phyloP scores from a whole-genome alignment of 2,329 filamentous ascomycete genomes.

The Colletotrichum salicis region DNA sequence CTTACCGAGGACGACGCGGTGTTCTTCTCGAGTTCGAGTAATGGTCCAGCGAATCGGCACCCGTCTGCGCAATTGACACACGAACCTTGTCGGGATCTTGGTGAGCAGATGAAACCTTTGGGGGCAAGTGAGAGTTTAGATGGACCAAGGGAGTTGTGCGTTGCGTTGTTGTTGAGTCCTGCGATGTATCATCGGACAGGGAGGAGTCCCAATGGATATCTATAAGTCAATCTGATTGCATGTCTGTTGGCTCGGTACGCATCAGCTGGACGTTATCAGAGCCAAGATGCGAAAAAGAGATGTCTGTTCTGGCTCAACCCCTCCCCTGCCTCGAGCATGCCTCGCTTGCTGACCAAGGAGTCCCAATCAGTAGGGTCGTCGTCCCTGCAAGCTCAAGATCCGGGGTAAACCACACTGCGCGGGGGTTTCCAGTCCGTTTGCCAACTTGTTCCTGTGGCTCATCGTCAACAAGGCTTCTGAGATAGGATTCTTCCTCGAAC shows the following conservation, averaged over 20 bases:
- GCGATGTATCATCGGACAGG: not conserved
- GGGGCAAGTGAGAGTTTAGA: not conserved
- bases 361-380: not conserved
- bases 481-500: not conserved
- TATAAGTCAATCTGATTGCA: not conserved
- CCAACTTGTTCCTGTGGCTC: no score
- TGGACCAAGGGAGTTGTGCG: not conserved
- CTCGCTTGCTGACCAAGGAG: not conserved
- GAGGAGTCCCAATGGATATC: not conserved
- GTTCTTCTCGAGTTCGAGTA: not conserved
- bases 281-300: not conserved
- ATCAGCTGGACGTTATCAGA: not conserved
- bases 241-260: not conserved
- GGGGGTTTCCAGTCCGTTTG: not conserved
- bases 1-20: not conserved
- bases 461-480: not conserved
- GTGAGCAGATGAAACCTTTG: not conserved
- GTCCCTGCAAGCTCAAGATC: not conserved
- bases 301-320: not conserved
- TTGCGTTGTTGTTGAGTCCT: not conserved
- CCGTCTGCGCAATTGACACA: not conserved
- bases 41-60: not conserved
- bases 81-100: not conserved
- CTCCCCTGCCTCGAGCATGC: not conserved
- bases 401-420: not conserved